These are phyloP conservation scores for Apiospora aurea DNA, from an alignment of 2,329 filamentous ascomycete genomes.

Conservation along the genomic window DNA sequence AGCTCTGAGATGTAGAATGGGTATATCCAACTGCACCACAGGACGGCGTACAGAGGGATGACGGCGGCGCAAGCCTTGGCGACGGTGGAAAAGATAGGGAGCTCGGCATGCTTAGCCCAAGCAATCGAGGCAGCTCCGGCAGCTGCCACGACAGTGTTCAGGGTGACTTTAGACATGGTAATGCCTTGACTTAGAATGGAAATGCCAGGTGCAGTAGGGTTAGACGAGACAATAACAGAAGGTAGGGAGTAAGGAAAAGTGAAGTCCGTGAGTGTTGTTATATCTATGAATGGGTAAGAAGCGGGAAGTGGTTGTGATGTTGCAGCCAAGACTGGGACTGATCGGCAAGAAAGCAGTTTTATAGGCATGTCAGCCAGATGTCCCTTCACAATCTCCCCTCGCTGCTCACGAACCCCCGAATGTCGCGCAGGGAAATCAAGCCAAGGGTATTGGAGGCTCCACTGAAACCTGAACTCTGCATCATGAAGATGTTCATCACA, in stretches of 20 bases:
- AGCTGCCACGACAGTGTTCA: conserved; percentile 35
- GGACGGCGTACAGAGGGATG: conserved; percentile 40
- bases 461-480: conserved; percentile 7
- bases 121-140: conserved; percentile 37
- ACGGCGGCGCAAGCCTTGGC: conserved; percentile 30
- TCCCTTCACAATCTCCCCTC: conserved; percentile 11
- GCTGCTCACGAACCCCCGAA: background rate
- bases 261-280: conserved; percentile 23
- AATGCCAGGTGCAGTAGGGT: conserved; percentile 18
- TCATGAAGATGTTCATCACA: background rate
- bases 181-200: background rate
- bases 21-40: conserved; percentile 48
- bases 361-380: conserved; percentile 16
- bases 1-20: conserved; percentile 51
- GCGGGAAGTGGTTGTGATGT: background rate
- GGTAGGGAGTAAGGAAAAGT: conserved; percentile 29
- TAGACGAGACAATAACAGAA: conserved; percentile 19
- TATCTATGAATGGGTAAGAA: background rate
- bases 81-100: conserved; percentile 33
- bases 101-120: conserved; percentile 35
- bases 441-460: conserved; percentile 17
- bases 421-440: background rate
- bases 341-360: conserved; percentile 10
- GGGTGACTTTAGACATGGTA: conserved; percentile 36
- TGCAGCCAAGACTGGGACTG: background rate